phyloP scores from a whole-genome alignment of 495 filamentous ascomycete species.

The Talaromyces wortmannii region DNA sequence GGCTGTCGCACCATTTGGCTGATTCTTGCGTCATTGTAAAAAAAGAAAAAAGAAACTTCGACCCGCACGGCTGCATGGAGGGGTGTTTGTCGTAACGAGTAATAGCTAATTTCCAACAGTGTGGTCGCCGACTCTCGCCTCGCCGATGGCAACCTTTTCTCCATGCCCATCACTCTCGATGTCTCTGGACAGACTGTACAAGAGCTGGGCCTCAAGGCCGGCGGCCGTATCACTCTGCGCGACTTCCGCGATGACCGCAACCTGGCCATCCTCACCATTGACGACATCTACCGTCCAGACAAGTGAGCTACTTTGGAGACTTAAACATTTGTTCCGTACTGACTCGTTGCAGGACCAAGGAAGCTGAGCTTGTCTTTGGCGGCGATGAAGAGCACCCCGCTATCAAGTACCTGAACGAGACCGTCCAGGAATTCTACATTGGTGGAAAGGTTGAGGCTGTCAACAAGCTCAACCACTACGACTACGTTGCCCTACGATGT shows the following conservation, averaged over 20 bases:
- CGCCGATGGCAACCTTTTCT: conserved; percentile 85
- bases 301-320: conserved; percentile 57
- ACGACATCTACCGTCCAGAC: conserved; percentile 93
- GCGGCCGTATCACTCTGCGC: conserved; percentile 75
- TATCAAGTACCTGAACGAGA: conserved; percentile 77
- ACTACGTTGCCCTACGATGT: conserved; percentile 96
- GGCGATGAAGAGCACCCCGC: conserved; percentile 92
- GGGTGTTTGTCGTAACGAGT: not conserved
- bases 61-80: too few relatives aligned
- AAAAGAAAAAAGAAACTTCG: not conserved
- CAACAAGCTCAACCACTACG: conserved; percentile 93
- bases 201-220: conserved; percentile 64
- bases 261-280: conserved; percentile 89
- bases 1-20: not conserved
- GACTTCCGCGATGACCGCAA: conserved; percentile 96
- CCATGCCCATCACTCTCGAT: conserved; percentile 95
- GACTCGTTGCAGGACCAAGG: conserved; percentile 57
- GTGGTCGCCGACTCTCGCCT: conserved; percentile 84
- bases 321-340: conserved; percentile 8
- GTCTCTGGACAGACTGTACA: conserved; percentile 66
- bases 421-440: conserved; percentile 80
- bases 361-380: conserved; percentile 91
- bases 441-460: conserved; percentile 94
- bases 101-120: conserved; percentile 18
- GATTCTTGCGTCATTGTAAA: not conserved